These are phyloP conservation scores for Akebia trifoliata DNA, from an alignment of 164 flowering plant species.

Conservation along the genomic window DNA sequence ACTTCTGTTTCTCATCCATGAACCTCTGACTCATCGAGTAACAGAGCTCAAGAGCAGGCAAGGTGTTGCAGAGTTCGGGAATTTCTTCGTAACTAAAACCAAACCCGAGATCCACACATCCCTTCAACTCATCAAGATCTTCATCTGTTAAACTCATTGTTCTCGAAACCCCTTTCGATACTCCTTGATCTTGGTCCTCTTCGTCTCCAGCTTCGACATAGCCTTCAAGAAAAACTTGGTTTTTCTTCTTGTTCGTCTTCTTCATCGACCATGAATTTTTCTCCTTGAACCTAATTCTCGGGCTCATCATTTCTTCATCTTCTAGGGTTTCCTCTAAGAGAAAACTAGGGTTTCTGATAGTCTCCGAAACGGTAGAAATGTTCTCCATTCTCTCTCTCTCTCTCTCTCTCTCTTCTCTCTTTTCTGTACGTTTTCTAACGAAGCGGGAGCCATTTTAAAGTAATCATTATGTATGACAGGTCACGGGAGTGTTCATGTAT, in stretches of 20 bases:
- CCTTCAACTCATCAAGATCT: constrained; percentile 74
- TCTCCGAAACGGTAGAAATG: constrained; percentile 1
- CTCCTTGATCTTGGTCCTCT: constrained; percentile 27
- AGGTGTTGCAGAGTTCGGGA: constrained; percentile 42
- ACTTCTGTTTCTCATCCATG: constrained; percentile 41
- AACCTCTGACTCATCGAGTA: constrained; percentile 85
- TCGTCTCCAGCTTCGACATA: constrained; percentile 46
- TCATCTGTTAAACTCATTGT: constrained; percentile 75
- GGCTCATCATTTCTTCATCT: constrained; percentile 6
- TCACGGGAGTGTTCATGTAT: background rate
- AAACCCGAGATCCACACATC: constrained; percentile 85
- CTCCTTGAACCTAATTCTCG: background rate
- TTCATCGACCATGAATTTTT: constrained; percentile 17
- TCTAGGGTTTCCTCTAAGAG: constrained; percentile 26
- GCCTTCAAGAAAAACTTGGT: constrained; percentile 64
- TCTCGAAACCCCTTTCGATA: constrained; percentile 26
- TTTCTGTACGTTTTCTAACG: background rate
- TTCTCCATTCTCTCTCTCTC: constrained; percentile 1
- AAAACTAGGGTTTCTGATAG: constrained; percentile 44
- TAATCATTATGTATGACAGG: no score
- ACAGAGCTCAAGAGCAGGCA: constrained; percentile 86
- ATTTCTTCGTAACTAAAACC: constrained; percentile 85
- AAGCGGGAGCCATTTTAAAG: background rate
- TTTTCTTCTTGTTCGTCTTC: constrained; percentile 58
- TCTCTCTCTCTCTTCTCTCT: background rate